Conservation (phyloP, 495 filamentous ascomycete species). For the Terfezia boudieri region DNA sequence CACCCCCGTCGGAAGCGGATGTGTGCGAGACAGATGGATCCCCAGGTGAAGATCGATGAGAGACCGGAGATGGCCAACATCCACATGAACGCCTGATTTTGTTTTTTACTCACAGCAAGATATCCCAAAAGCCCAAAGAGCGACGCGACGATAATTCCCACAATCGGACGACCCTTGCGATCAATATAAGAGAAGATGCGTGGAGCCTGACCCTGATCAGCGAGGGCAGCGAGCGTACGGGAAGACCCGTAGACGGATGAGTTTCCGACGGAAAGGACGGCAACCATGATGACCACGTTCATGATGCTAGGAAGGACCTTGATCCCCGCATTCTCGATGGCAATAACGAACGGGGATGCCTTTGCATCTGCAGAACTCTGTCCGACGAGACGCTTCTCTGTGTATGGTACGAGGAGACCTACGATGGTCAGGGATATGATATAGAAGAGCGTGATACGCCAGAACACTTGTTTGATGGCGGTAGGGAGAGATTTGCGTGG, state of each 20-base stretch:
- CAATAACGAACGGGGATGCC: constrained; percentile 76
- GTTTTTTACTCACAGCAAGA: constrained; percentile 42
- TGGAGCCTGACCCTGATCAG: constrained; percentile 68
- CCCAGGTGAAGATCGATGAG: constrained; percentile 84
- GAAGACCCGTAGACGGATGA: constrained; percentile 72
- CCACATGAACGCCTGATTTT: constrained; percentile 55
- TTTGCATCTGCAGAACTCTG: constrained; percentile 37
- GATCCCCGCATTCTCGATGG: constrained; percentile 62
- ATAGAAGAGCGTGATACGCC: constrained; percentile 82
- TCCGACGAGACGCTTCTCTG: constrained; percentile 35
- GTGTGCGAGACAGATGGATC: constrained; percentile 66
- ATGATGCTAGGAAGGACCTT: constrained; percentile 54
- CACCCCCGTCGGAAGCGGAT: constrained; percentile 80
- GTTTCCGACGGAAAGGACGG: constrained; percentile 72
- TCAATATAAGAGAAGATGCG: constrained; percentile 60
- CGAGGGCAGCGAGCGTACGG: constrained; percentile 63
- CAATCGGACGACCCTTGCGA: constrained; percentile 56
- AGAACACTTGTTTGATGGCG: constrained; percentile 85
- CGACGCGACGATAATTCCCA: constrained; percentile 46
- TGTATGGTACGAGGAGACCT: constrained; percentile 52
- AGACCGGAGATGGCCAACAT: constrained; percentile 77
- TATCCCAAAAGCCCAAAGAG: constrained; percentile 55
- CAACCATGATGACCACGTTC: constrained; percentile 76
- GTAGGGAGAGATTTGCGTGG: constrained; percentile 69
- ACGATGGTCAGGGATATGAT: constrained; percentile 50